phyloP scores from a whole-genome alignment of 306 rosid genomes.

The Cicer bijugum region DNA sequence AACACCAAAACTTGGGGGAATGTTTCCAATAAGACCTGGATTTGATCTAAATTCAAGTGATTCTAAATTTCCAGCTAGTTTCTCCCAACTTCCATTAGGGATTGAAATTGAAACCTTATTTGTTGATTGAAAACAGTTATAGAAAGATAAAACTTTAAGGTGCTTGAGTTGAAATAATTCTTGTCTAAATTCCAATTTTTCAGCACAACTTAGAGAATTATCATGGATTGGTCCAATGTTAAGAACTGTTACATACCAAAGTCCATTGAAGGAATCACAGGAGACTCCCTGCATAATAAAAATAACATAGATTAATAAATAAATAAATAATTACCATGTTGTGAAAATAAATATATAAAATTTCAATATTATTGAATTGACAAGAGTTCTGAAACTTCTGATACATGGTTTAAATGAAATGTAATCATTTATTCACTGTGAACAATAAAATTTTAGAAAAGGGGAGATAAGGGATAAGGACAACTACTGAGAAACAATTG shows the following conservation, averaged over 20 bases:
- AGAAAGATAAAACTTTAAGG: conserved; percentile 71
- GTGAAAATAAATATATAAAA: background rate
- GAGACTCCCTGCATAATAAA: conserved; percentile 80
- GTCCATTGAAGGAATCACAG: conserved; percentile 80
- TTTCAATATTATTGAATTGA: conserved; percentile 10
- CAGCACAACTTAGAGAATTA: conserved; percentile 71
- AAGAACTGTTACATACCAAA: conserved; percentile 81
- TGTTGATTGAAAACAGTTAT: conserved; percentile 69
- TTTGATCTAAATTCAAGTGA: conserved; percentile 81
- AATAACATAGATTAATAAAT: conserved; percentile 4
- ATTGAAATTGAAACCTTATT: conserved; percentile 52
- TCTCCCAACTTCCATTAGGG: conserved; percentile 70
- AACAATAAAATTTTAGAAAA: background rate
- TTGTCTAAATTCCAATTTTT: conserved; percentile 57
- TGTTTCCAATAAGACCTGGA: conserved; percentile 62
- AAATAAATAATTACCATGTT: conserved; percentile 16
- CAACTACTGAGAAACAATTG: background rate
- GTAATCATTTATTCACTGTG: conserved; percentile 1
- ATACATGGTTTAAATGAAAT: conserved; percentile 11
- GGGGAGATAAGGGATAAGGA: background rate
- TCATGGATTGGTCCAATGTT: conserved; percentile 84
- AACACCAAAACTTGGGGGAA: conserved; percentile 61
- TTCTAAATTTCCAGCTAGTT: conserved; percentile 64
- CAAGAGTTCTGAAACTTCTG: background rate
- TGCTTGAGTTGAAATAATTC: conserved; percentile 67